Conservation (phyloP, 23 red algal genomes). For the Gracilaria vermiculophylla region DNA sequence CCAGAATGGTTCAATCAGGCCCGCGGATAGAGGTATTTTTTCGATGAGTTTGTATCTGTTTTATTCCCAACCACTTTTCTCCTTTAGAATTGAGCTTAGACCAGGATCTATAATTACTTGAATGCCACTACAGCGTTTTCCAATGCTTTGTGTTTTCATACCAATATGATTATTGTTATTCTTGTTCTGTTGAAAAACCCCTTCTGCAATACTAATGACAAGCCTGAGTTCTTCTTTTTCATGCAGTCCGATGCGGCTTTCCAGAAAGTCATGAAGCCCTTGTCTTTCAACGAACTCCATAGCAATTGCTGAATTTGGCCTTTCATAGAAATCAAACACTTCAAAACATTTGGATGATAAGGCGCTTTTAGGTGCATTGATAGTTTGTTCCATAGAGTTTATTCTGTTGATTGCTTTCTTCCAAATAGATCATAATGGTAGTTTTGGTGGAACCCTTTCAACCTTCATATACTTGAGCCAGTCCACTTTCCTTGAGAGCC, state of each 20-base stretch:
- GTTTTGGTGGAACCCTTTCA: background rate
- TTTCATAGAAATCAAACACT: constrained; percentile 60
- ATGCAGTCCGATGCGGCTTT: background rate
- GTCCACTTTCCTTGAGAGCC: constrained; percentile 38
- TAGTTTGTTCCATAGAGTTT: constrained; percentile 17
- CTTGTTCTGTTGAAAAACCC: constrained; percentile 42
- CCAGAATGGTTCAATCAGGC: background rate
- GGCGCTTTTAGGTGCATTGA: constrained; percentile 34
- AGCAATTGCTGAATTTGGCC: constrained; percentile 35
- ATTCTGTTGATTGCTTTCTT: background rate
- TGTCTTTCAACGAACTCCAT: constrained; percentile 31
- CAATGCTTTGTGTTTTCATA: constrained; percentile 59
- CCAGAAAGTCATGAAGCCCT: constrained; percentile 43
- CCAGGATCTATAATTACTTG: constrained; percentile 76
- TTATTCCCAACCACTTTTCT: background rate
- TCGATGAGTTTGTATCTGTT: background rate
- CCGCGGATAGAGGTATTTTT: background rate
- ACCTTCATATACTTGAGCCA: constrained; percentile 30
- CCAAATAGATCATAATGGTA: constrained; percentile 36
- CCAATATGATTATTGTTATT: constrained; percentile 61
- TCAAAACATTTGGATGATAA: constrained; percentile 40
- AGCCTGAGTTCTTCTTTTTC: background rate
- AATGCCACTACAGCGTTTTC: background rate
- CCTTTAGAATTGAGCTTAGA: constrained; percentile 6
- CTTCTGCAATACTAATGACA: constrained; percentile 43